Conservation (phyloP, 2,329 filamentous ascomycete species). For the Alternaria rosae region DNA sequence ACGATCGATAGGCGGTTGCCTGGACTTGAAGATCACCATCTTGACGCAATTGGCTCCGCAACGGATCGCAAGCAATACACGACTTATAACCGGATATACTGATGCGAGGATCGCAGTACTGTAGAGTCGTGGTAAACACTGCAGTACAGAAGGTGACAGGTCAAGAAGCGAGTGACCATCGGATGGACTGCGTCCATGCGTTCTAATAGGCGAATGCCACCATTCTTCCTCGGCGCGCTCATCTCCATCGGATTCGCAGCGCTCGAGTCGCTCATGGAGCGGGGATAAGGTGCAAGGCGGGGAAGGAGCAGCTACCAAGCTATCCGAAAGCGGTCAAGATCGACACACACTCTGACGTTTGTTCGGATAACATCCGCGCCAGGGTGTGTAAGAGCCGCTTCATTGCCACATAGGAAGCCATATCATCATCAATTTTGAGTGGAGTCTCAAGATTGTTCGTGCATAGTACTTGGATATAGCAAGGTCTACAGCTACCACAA, state of each 20-base stretch:
- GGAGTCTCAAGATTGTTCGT: neutral
- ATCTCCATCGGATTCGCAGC: slow-evolving; percentile 32
- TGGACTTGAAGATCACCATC: slow-evolving; percentile 53
- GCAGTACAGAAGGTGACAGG: neutral
- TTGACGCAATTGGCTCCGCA: slow-evolving; percentile 4
- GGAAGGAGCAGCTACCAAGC: slow-evolving; percentile 21
- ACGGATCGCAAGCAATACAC: neutral
- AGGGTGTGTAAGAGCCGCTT: slow-evolving; percentile 5
- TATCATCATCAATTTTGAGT: neutral
- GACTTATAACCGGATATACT: neutral
- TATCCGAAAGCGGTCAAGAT: slow-evolving; percentile 22
- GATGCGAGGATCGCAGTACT: neutral
- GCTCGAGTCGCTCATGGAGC: slow-evolving; percentile 40
- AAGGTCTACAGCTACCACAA: neutral
- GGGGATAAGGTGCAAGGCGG: slow-evolving; percentile 35
- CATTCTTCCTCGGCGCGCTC: slow-evolving; percentile 25
- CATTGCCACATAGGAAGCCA: slow-evolving; percentile 1
- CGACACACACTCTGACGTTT: slow-evolving; percentile 1
- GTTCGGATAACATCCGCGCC: neutral
- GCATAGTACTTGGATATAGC: neutral
- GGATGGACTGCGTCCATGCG: neutral
- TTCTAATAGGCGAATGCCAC: slow-evolving; percentile 3
- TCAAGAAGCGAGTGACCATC: neutral
- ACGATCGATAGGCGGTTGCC: slow-evolving; percentile 54
- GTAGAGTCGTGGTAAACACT: neutral